Conservation (phyloP, 2,329 filamentous ascomycete species). For the Westerdykella sp. region DNA sequence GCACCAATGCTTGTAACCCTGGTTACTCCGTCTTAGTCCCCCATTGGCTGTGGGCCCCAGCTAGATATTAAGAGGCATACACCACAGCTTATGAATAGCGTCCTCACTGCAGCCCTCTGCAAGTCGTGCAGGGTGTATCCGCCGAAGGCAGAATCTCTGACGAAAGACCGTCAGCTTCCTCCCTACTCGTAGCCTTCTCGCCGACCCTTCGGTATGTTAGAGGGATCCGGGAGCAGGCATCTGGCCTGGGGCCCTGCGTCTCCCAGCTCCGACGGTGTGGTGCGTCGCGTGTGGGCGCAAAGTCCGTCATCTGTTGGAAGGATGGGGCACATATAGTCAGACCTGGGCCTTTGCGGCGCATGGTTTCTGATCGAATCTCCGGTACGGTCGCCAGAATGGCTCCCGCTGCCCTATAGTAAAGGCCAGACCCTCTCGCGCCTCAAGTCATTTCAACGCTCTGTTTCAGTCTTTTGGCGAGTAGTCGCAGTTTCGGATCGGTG, state of each 20-base stretch:
- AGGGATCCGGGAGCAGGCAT: background rate
- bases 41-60: conserved; percentile 15
- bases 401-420: too few relatives aligned
- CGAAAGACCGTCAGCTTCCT: conserved; percentile 12
- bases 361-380: conserved; percentile 9
- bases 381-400: background rate
- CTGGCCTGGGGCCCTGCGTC: background rate
- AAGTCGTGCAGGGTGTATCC: conserved; percentile 5
- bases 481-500: background rate
- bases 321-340: conserved; percentile 11
- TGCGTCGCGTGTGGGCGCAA: conserved; percentile 5
- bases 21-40: conserved; percentile 11
- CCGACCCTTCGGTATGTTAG: too few relatives aligned
- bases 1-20: conserved; percentile 13
- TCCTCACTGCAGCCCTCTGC: conserved; percentile 18
- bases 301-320: conserved; percentile 5
- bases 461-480: background rate
- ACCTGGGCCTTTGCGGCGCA: conserved; percentile 6
- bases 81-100: conserved; percentile 12
- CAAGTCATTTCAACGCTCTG: background rate
- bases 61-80: conserved; percentile 13
- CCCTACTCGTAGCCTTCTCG: background rate
- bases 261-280: conserved; percentile 6
- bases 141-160: conserved; percentile 10
- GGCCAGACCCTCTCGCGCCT: too few relatives aligned